Evolutionary conservation across 257 asterid species (phyloP).

Genomic region (Solanum tarapatanum): DNA sequence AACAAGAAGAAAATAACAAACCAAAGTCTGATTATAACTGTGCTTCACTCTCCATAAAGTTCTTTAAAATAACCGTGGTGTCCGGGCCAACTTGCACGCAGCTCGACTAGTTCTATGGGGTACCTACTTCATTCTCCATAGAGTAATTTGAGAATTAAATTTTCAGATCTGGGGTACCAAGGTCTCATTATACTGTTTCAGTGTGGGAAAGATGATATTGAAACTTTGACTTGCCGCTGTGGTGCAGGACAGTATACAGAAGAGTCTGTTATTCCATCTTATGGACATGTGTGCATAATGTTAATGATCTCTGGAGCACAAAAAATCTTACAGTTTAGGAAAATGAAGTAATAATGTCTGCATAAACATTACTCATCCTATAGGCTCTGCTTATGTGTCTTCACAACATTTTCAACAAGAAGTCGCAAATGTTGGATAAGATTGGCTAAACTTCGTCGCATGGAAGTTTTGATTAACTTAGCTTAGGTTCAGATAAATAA

Average conservation of each 20-base stretch:
- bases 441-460: background rate
- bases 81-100: background rate
- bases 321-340: background rate
- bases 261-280: background rate
- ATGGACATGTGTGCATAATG: background rate
- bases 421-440: background rate
- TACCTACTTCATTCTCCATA: background rate
- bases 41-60: background rate
- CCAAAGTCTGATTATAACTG: background rate
- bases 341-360: background rate
- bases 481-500: background rate
- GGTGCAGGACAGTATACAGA: background rate
- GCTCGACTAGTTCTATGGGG: background rate
- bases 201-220: background rate
- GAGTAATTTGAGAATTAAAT: background rate
- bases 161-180: background rate
- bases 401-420: background rate
- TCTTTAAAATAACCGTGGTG: background rate
- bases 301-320: background rate
- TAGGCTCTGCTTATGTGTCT: background rate
- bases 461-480: background rate
- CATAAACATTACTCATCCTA: background rate
- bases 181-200: background rate
- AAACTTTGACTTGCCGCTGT: background rate
- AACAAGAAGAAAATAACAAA: background rate